Evolutionary conservation across 495 filamentous ascomycete species (phyloP).

Genomic region (Tuber calosporum): DNA sequence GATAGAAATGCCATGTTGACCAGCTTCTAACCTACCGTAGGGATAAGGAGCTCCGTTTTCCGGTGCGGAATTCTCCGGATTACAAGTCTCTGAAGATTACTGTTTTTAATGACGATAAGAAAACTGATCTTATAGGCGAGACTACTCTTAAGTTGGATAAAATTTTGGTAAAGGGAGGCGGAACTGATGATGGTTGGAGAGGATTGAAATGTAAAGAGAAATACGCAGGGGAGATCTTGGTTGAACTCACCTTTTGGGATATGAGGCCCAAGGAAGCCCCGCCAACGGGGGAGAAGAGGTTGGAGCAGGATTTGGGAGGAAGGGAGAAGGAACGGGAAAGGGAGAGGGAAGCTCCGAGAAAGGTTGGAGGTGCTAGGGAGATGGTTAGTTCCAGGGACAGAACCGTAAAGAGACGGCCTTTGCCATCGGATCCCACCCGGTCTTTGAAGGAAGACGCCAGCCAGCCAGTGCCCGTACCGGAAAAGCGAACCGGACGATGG

Average conservation of each 20-base stretch:
- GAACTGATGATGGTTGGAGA: constrained; percentile 90
- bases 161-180: constrained; percentile 76
- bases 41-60: constrained; percentile 96
- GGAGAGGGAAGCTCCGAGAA: constrained; percentile 28
- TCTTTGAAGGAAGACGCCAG: constrained; percentile 28
- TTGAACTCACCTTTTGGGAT: constrained; percentile 96
- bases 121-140: constrained; percentile 91
- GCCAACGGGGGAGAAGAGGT: constrained; percentile 19
- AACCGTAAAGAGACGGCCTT: constrained; percentile 32
- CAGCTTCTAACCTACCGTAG: constrained; percentile 48
- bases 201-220: constrained; percentile 75
- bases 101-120: constrained; percentile 96
- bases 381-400: constrained; percentile 30
- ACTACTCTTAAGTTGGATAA: constrained; percentile 74
- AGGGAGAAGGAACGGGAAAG: constrained; percentile 35
- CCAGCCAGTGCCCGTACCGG: constrained; percentile 22
- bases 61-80: constrained; percentile 90
- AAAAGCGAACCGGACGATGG: constrained; percentile 23
- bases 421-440: constrained; percentile 31
- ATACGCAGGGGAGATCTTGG: constrained; percentile 88
- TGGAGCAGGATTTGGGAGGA: constrained; percentile 19
- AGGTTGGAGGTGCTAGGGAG: constrained; percentile 37
- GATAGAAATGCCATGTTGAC: constrained; percentile 3
- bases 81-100: constrained; percentile 91
- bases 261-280: constrained; percentile 65